These are phyloP conservation scores for Paxillus rubicundulus DNA, from an alignment of 768 basidiomycete species.

Conservation along the genomic window DNA sequence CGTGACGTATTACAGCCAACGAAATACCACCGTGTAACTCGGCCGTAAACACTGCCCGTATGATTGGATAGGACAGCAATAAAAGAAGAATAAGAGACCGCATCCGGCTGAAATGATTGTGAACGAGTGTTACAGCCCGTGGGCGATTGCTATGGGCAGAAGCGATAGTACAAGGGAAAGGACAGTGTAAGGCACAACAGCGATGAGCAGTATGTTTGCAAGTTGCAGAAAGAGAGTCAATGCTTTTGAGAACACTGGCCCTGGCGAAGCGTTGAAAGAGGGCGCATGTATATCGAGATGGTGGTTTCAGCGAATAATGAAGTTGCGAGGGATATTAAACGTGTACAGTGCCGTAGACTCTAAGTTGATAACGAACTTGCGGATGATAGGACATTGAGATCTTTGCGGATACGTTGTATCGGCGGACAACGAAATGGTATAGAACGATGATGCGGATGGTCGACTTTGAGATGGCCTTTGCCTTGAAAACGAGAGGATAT, in stretches of 20 bases:
- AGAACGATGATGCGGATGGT: too few species aligned
- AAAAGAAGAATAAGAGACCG: conserved; percentile 5
- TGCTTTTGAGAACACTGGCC: conserved; percentile 2
- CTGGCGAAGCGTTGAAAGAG: neutral
- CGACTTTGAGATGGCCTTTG: neutral
- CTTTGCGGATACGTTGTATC: too few species aligned
- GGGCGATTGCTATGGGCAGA: neutral
- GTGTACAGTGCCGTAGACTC: neutral
- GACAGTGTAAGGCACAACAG: conserved; percentile 3
- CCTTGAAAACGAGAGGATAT: neutral
- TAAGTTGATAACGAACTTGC: neutral
- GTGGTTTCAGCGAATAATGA: too few species aligned
- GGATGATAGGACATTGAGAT: too few species aligned
- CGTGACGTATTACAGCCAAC: too few species aligned
- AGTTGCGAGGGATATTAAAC: conserved; percentile 6
- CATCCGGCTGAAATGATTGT: conserved; percentile 16
- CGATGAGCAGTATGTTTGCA: neutral
- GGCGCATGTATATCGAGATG: too few species aligned
- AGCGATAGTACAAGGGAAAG: neutral
- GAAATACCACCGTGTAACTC: neutral
- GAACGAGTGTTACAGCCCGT: conserved; percentile 9
- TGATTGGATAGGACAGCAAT: conserved; percentile 5
- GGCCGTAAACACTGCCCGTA: neutral
- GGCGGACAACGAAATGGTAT: too few species aligned
- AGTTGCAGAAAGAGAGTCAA: conserved; percentile 3